phyloP scores from a whole-genome alignment of 192 early-diverging fungal species.

The Borealophlyctis nickersoniae region DNA sequence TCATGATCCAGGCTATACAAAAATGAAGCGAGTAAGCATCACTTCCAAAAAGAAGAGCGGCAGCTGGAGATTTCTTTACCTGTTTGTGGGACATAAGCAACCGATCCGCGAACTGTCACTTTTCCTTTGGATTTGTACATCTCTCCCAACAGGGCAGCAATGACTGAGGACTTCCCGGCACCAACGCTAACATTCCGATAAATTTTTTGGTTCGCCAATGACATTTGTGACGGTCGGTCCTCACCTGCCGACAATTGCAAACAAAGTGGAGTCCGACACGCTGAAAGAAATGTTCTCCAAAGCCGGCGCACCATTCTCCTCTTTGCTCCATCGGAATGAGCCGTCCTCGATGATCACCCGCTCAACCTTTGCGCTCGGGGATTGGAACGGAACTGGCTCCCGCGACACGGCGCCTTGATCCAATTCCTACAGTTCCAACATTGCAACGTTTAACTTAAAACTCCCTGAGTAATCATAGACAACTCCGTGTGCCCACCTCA shows the following conservation, averaged over 20 bases:
- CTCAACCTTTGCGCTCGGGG: slow-evolving; percentile 8
- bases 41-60: slow-evolving; percentile 18
- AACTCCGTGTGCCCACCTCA: slow-evolving; percentile 33
- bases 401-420: slow-evolving; percentile 62
- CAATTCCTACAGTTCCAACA: slow-evolving; percentile 51
- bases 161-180: slow-evolving; percentile 73
- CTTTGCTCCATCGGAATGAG: slow-evolving; percentile 45
- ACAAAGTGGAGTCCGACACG: slow-evolving; percentile 56
- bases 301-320: slow-evolving; percentile 4
- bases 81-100: slow-evolving; percentile 75
- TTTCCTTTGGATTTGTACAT: slow-evolving; percentile 71
- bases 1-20: slow-evolving; percentile 96
- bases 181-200: slow-evolving; percentile 47
- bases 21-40: slow-evolving; percentile 28
- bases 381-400: slow-evolving; percentile 31
- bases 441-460: background rate
- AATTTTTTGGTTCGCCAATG: slow-evolving; percentile 15
- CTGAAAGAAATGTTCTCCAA: slow-evolving; percentile 48
- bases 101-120: slow-evolving; percentile 64
- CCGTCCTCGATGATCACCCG: slow-evolving; percentile 41
- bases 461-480: background rate
- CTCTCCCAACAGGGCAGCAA: slow-evolving; percentile 81
- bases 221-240: background rate
- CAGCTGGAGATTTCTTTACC: no score
- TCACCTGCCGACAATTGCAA: slow-evolving; percentile 42